Evolutionary conservation across 805 yeast genomes (phyloP).

Genomic region (Ogataea salicorniae): DNA sequence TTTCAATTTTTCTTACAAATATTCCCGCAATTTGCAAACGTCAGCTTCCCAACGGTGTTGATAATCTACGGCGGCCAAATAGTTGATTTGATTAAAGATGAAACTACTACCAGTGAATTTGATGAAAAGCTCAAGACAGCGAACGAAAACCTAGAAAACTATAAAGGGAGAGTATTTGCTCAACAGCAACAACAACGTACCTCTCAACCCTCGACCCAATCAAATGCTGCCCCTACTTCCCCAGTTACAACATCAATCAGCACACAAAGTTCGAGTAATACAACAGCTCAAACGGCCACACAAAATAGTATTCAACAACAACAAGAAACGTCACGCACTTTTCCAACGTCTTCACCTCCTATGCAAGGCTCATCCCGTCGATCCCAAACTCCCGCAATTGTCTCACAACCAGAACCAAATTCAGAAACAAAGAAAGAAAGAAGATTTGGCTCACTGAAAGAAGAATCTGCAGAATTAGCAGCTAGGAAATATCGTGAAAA

Average conservation of each 20-base stretch:
- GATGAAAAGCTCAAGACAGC: constrained; percentile 21
- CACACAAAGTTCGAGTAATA: no score
- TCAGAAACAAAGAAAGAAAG: not conserved
- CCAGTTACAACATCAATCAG: no score
- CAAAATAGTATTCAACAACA: not conserved
- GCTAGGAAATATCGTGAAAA: constrained; percentile 36
- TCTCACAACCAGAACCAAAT: not conserved
- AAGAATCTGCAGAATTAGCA: constrained; percentile 36
- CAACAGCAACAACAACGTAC: constrained; percentile 1
- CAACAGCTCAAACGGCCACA: not conserved
- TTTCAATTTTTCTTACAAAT: constrained; percentile 47
- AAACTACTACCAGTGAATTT: constrained; percentile 25
- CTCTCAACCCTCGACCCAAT: not conserved
- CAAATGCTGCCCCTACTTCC: no score
- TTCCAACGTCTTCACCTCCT: constrained; percentile 6
- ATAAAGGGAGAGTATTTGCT: constrained; percentile 1
- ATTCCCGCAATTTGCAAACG: constrained; percentile 38
- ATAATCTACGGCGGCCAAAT: constrained; percentile 46
- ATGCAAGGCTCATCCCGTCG: no score
- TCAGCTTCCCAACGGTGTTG: constrained; percentile 50
- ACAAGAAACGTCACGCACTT: not conserved
- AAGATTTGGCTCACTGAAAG: constrained; percentile 29
- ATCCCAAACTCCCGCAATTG: no score
- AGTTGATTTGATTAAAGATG: constrained; percentile 37
- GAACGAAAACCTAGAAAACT: constrained; percentile 4